Evolutionary conservation across 768 basidiomycete species (phyloP), one percentile per base, ranked within the genome.

Genomic region (Lentinula aciculospora): DNA sequence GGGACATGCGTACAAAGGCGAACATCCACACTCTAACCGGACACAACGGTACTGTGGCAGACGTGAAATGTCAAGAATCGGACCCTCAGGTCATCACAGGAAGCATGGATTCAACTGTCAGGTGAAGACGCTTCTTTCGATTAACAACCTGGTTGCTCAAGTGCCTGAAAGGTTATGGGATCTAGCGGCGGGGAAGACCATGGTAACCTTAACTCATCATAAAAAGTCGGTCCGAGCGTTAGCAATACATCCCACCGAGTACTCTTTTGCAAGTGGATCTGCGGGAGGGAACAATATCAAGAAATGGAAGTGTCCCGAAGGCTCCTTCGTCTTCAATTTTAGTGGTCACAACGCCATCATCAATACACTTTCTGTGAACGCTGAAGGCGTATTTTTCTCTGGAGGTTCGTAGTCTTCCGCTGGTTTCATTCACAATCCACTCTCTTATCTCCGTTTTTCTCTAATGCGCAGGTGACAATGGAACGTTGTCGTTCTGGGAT

Each of bases 281-380:
- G 91, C 96, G 0, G 97, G 97, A n/a, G 97, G 95, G 0, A 98
- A 98, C 77, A 98, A 98, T 71, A 98, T 99, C 76, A 99, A 99
- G 69, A 98, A 98, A 71, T 99, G 96, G 96, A 97, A 96, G 66
- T 98, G 94, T 65, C 97, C 97, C 4, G 93, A 98, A 62, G 97
- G 97, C 46, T 71, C 84, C 2, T 98, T 99, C 62, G 96, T 98
- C 3, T 92, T 90, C 80, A 99, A 98, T 73, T 97, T 98, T 70
- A 78, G 84, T 44, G 97, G 97, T 0, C 97, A 98, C 70, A 94
- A 97, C 60, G 92, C 95, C 2, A 98, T 98, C 72, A 92, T 99
- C 78, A 99, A 99, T 71, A 94, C 94, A 5, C 67, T 98, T 57
- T 86, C 88, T 10, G 91, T 98, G 64, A 99, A 98, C 65, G 77